Evolutionary conservation across 192 early-diverging fungal genomes (phyloP), one percentile per base, ranked within the genome.

Genomic region (Rhizophagus clarus): DNA sequence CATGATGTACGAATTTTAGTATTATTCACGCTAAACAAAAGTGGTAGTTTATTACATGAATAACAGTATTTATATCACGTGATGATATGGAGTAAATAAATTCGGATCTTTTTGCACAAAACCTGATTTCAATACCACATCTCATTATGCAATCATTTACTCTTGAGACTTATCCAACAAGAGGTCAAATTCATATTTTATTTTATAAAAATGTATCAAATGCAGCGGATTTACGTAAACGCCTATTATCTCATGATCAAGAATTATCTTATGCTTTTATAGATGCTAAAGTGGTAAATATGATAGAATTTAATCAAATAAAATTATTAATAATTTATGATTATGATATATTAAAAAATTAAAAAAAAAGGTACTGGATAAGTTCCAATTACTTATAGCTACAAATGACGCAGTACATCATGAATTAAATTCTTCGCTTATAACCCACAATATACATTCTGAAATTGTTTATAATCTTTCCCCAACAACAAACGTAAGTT

Each of bases 391-490:
- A 8, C 77, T 90, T 6, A n/a, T 85, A 3, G 90, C 90, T 1
- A 81, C 81, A 1, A 88, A 88, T 40, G 86, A 82, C 56, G 88
- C 90, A 7, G 81, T 88, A 11, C 80, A 89, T 45, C 82, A 88
- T 31, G 82, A 87, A 47, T 79, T 81, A 45, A 29, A 74, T n/a
- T 77, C 84, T 37, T 86, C 87, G n/a, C 70, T 91, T 14, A 89
- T 84, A 70, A 90, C 90, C 4, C 85, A 88, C 68, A 87, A 85
- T 61, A 66, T 91, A 14, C 82, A 85, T 79, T 89, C 89, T 11
- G 90, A 91, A 81, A 87, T 90, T 68, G 86, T 90, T 17, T 91
- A 89, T 67, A 84, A 85, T 61, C 85, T 91, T 69, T 89, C 89
- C 1, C 84, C 89, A 5, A 82, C 84, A 17, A 85, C 82, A 61